phyloP scores from a whole-genome alignment of 805 yeast genomes.

The Blastobotrys americana region DNA sequence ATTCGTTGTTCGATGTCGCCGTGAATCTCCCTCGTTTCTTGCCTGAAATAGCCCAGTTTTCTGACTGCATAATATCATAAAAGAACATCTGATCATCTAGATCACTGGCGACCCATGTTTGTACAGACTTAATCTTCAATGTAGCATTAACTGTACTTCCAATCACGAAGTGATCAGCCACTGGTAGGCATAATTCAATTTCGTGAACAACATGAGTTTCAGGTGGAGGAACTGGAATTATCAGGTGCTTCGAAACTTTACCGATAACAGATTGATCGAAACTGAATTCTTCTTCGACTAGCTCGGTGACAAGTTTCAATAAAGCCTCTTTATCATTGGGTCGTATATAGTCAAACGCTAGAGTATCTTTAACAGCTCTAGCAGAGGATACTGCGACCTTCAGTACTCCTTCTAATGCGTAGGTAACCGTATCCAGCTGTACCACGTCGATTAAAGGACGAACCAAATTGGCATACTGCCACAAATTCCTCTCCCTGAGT shows the following conservation, averaged over 20 bases:
- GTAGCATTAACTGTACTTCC: constrained; percentile 54
- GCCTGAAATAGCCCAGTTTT: constrained; percentile 79
- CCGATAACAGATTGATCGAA: constrained; percentile 12
- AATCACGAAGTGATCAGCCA: constrained; percentile 41
- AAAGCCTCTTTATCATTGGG: constrained; percentile 2
- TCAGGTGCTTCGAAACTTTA: constrained; percentile 26
- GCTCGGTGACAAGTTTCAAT: constrained; percentile 5
- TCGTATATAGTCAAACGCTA: constrained; percentile 8
- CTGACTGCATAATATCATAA: constrained; percentile 47
- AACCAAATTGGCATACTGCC: constrained; percentile 4
- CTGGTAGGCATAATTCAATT: constrained; percentile 38
- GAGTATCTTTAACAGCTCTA: constrained; percentile 4
- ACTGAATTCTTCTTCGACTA: constrained; percentile 7
- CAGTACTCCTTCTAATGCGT: constrained; percentile 9
- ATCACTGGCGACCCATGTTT: constrained; percentile 38
- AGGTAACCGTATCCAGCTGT: neutral
- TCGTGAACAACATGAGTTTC: constrained; percentile 52
- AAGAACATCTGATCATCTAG: constrained; percentile 31
- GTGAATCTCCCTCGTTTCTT: constrained; percentile 47
- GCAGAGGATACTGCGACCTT: constrained; percentile 5
- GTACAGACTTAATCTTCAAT: constrained; percentile 39
- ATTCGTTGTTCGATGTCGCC: constrained; percentile 20
- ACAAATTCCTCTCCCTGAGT: constrained; percentile 3
- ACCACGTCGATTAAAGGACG: neutral
- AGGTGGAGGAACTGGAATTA: constrained; percentile 58